Base-by-base conservation (phyloP, 768 basidiomycete genomes). In the Guyanaporus albipodus region DNA sequence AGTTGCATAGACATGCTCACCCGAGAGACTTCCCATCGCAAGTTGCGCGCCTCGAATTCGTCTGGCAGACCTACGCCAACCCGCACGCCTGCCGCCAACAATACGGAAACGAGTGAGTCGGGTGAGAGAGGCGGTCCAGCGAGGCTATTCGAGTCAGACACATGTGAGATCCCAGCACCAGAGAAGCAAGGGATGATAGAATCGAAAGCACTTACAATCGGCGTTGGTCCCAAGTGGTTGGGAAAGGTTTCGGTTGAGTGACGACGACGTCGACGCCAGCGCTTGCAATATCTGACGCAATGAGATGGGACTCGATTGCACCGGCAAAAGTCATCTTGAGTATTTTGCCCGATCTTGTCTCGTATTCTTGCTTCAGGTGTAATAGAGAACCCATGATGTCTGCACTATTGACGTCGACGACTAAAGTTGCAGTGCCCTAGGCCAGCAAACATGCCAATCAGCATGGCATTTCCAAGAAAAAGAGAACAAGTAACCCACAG, bases 181-280 rank as follows among this genome's bases (percentile, higher is more conserved):
- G 19, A 8, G 9, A 14, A 18, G 14, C 14, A 31, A 23, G n/a
- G 8, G 27, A 31, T 19, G 12, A 33, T 15, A 29, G 35, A 8
- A 38, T 27, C 4, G 32, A 12, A 34, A 19, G 21, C 12, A 14
- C 81, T 55, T 55, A 83, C 83, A 84, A 76, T 46, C 87, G 70
- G 38, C 77, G 71, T 34, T 71, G 60, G 43, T 87, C 80, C 89
- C 89, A 92, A 4, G 64, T 66, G 4, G 46, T 53, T 0, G 88
- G 87, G 67, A 74, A 85, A 0, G 85, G 79, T 33, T 87, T 69
- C 0, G 80, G 63, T 6, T 78, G 77, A 0, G 76, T 71, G 21
- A 92, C 68, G 22, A 93, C 76, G n/a, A 91, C 85, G 32, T 83
- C 83, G 3, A 92, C 76, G 8, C 73, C 70, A 1, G 83, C 83